These are phyloP conservation scores for Chimonanthus salicifolius DNA, from an alignment of 164 flowering plant genomes.

Conservation along the genomic window DNA sequence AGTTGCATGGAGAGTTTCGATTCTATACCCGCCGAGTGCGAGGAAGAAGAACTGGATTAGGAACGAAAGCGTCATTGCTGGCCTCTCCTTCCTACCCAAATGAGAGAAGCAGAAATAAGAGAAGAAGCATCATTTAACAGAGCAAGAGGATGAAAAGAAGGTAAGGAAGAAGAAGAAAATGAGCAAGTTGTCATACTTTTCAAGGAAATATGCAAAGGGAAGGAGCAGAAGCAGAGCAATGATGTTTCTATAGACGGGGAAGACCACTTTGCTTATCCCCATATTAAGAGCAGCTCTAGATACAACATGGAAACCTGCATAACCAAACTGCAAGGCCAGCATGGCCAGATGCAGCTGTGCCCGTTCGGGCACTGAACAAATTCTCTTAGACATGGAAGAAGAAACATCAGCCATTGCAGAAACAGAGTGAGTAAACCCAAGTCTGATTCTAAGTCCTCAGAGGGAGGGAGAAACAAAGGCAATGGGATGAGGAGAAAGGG, in stretches of 20 bases:
- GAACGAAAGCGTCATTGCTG: slow-evolving; percentile 52
- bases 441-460: not conserved
- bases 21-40: slow-evolving; percentile 73
- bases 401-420: slow-evolving; percentile 57
- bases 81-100: slow-evolving; percentile 80
- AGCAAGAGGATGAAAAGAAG: not conserved
- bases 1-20: too few species aligned
- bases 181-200: slow-evolving; percentile 45
- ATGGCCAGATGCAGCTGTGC: slow-evolving; percentile 89
- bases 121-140: not conserved
- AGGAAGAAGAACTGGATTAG: slow-evolving; percentile 83
- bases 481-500: not conserved
- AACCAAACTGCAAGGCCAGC: slow-evolving; percentile 99
- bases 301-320: slow-evolving; percentile 97
- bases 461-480: not conserved
- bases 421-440: not conserved
- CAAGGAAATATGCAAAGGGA: slow-evolving; percentile 94
- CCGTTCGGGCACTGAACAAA: slow-evolving; percentile 64
- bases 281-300: slow-evolving; percentile 95
- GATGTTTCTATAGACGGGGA: slow-evolving; percentile 88
- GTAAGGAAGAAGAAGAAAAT: not conserved
- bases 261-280: slow-evolving; percentile 95
- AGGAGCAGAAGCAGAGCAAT: slow-evolving; percentile 76
- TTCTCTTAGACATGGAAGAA: slow-evolving; percentile 29
- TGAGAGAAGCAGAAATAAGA: not conserved